Conservation (phyloP, 768 basidiomycete species). For the Tubosaeta sp. region DNA sequence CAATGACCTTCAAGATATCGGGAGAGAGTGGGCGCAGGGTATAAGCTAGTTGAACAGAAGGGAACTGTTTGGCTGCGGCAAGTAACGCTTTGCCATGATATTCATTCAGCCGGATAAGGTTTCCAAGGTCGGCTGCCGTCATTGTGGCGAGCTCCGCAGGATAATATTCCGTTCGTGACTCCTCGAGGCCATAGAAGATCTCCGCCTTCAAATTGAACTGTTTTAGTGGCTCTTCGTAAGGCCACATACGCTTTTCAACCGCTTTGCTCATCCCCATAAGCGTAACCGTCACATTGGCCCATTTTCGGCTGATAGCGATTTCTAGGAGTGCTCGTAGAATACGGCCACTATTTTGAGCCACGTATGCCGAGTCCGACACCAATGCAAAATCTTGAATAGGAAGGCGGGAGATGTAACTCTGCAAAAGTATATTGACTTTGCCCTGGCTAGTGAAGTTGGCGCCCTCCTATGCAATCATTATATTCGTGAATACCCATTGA, state of each 20-base stretch:
- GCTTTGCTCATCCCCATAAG: conserved; percentile 92
- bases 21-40: conserved; percentile 76
- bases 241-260: conserved; percentile 90
- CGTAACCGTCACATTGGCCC: conserved; percentile 76
- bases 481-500: not conserved
- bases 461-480: conserved; percentile 47
- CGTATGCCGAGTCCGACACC: conserved; percentile 92
- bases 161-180: conserved; percentile 78
- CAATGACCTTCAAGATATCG: conserved; percentile 75
- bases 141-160: conserved; percentile 67
- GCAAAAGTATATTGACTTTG: conserved; percentile 94
- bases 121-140: conserved; percentile 66
- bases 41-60: conserved; percentile 61
- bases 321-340: conserved; percentile 94
- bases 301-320: conserved; percentile 89
- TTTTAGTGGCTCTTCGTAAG: conserved; percentile 85
- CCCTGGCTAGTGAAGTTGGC: conserved; percentile 54
- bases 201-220: conserved; percentile 79
- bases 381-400: conserved; percentile 93
- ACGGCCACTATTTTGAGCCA: conserved; percentile 90
- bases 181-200: conserved; percentile 70
- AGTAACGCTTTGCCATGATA: conserved; percentile 75
- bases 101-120: conserved; percentile 83
- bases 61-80: conserved; percentile 81
- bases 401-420: conserved; percentile 79